phyloP scores from a whole-genome alignment of 2,329 filamentous ascomycete species.

The Trichoderma sp. region DNA sequence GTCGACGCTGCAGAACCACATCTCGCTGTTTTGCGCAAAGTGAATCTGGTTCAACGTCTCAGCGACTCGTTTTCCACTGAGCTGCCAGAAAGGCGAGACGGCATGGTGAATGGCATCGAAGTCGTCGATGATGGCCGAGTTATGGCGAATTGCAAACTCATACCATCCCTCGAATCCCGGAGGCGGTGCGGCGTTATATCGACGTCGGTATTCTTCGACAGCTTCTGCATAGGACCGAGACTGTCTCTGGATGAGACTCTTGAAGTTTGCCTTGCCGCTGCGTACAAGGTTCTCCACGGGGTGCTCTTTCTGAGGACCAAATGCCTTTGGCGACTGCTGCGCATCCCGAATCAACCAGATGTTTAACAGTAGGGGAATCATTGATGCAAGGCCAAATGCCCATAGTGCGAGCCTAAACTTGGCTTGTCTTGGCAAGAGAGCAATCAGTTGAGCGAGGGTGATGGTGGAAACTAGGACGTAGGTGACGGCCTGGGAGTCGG shows the following conservation, averaged over 20 bases:
- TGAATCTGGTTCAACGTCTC: conserved; percentile 37
- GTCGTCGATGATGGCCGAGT: conserved; percentile 72
- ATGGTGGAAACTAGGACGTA: conserved; percentile 38
- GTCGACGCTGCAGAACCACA: conserved; percentile 44
- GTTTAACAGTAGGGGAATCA: conserved; percentile 40
- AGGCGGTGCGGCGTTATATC: conserved; percentile 66
- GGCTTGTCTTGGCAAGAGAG: conserved; percentile 38
- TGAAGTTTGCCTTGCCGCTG: conserved; percentile 38
- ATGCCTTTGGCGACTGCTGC: conserved; percentile 27
- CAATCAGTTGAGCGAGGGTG: conserved; percentile 39
- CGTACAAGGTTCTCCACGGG: conserved; percentile 42
- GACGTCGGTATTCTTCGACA: conserved; percentile 47
- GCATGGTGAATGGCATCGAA: conserved; percentile 55
- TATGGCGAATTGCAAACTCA: conserved; percentile 63
- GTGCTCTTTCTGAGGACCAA: conserved; percentile 34
- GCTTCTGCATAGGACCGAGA: conserved; percentile 45
- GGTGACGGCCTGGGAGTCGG: conserved; percentile 35
- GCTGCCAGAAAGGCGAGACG: conserved; percentile 46
- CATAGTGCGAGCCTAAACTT: conserved; percentile 38
- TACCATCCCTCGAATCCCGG: conserved; percentile 81
- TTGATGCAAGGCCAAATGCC: conserved; percentile 37
- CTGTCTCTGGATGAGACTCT: conserved; percentile 40
- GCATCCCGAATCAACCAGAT: conserved; percentile 33
- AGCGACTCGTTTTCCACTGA: conserved; percentile 42
- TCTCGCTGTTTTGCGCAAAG: conserved; percentile 35